Conservation (phyloP, 352 stramenopile genomes). For the Phytophthora macrochlamydospora region DNA sequence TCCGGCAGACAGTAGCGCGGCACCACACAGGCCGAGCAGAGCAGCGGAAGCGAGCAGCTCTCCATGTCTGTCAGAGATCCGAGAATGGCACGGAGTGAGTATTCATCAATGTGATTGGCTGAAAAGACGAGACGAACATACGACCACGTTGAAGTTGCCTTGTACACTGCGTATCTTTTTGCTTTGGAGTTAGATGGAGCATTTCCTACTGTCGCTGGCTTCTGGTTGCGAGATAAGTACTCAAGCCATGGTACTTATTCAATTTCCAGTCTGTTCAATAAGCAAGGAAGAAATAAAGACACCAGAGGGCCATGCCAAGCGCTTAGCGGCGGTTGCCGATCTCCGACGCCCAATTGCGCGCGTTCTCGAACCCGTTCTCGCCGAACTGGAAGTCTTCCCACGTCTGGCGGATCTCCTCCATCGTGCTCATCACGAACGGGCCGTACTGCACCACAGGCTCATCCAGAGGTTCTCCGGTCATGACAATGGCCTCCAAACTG, state of each 20-base stretch:
- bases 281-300: too few relatives aligned
- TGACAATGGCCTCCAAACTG: slow-evolving; percentile 56
- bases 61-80: background rate
- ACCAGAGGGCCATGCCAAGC: too few relatives aligned
- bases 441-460: slow-evolving; percentile 71
- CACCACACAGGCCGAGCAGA: background rate
- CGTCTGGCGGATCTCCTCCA: slow-evolving; percentile 57
- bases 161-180: too few relatives aligned
- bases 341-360: slow-evolving; percentile 49
- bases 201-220: too few relatives aligned
- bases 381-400: slow-evolving; percentile 50
- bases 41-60: background rate
- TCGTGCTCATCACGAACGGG: slow-evolving; percentile 79
- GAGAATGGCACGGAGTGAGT: background rate
- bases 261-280: too few relatives aligned
- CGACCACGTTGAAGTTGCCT: too few relatives aligned
- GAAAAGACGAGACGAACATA: too few relatives aligned
- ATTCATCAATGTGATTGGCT: too few relatives aligned
- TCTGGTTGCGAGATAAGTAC: too few relatives aligned
- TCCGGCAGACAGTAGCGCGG: slow-evolving; percentile 12
- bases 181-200: too few relatives aligned
- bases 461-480: slow-evolving; percentile 55
- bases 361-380: slow-evolving; percentile 76
- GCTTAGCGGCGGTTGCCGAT: slow-evolving; percentile 39
- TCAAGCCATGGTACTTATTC: too few relatives aligned